Conservation (phyloP, 2,329 filamentous ascomycete species). For the Calonectria pauciramosa region DNA sequence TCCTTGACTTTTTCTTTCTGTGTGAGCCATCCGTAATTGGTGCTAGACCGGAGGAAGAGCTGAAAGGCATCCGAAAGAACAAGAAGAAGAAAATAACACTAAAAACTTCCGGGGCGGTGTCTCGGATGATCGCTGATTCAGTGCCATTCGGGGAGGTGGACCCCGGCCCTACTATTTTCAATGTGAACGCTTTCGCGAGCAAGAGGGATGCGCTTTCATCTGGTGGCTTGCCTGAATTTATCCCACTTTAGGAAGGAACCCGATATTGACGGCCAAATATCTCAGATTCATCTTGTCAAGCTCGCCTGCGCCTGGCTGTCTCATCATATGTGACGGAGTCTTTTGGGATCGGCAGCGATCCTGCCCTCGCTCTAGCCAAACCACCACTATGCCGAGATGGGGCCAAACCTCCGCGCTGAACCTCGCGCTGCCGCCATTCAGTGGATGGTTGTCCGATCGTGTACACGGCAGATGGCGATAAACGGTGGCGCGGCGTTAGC, state of each 20-base stretch:
- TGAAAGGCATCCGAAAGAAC: neutral
- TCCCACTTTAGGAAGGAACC: slow-evolving; percentile 25
- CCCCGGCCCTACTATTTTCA: slow-evolving; percentile 23
- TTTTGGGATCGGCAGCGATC: neutral
- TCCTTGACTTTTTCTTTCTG: neutral
- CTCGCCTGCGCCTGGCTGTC: neutral
- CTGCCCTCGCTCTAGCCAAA: neutral
- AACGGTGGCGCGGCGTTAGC: slow-evolving; percentile 15
- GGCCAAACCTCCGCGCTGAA: neutral
- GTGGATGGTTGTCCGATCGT: neutral
- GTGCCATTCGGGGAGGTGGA: slow-evolving; percentile 24
- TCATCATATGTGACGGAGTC: neutral
- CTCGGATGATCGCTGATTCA: slow-evolving; percentile 1
- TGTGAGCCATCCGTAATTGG: neutral
- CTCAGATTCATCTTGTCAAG: neutral
- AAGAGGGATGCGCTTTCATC: slow-evolving; percentile 22
- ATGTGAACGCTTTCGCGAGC: slow-evolving; percentile 19
- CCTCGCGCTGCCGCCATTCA: neutral
- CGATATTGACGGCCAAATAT: neutral
- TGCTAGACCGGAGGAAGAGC: neutral
- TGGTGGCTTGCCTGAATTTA: slow-evolving; percentile 34
- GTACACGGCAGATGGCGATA: slow-evolving; percentile 3
- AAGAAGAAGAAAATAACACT: neutral
- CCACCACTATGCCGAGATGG: neutral
- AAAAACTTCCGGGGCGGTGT: neutral